Evolutionary conservation across 2,329 filamentous ascomycete genomes (phyloP).

Genomic region (Aspergillus novofumigatus): DNA sequence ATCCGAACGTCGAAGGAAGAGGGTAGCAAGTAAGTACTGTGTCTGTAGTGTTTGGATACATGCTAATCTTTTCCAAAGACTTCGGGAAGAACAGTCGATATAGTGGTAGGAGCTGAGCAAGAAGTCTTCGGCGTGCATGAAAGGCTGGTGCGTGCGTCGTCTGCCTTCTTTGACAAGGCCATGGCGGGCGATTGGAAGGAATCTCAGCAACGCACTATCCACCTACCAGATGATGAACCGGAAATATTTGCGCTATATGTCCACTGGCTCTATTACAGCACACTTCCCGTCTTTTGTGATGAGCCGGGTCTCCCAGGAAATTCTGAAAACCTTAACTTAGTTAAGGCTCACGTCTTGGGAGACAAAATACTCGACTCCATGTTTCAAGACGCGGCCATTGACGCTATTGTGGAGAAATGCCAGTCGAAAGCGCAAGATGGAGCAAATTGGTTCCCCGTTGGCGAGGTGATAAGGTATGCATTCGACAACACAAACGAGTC

Average conservation of each 20-base stretch:
- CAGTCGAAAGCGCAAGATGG: not conserved
- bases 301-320: not conserved
- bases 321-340: not conserved
- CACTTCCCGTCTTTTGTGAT: slow-evolving; percentile 2
- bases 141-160: not conserved
- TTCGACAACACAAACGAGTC: not conserved
- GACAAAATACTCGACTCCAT: not conserved
- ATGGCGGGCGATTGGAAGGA: slow-evolving; percentile 8
- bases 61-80: not conserved
- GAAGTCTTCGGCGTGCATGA: slow-evolving; percentile 12
- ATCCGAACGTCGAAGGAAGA: no score
- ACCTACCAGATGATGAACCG: slow-evolving; percentile 13
- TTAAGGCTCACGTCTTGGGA: not conserved
- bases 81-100: slow-evolving; percentile 36
- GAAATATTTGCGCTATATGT: slow-evolving; percentile 11
- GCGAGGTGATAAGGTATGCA: not conserved
- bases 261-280: slow-evolving; percentile 12
- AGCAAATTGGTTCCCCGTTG: not conserved
- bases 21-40: no score
- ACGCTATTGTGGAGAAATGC: not conserved
- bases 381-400: not conserved
- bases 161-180: slow-evolving; percentile 9
- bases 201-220: slow-evolving; percentile 4
- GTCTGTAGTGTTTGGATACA: no score
- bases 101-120: slow-evolving; percentile 1